Conservation (phyloP, 768 basidiomycete species). For the Antrodiella citrinella region DNA sequence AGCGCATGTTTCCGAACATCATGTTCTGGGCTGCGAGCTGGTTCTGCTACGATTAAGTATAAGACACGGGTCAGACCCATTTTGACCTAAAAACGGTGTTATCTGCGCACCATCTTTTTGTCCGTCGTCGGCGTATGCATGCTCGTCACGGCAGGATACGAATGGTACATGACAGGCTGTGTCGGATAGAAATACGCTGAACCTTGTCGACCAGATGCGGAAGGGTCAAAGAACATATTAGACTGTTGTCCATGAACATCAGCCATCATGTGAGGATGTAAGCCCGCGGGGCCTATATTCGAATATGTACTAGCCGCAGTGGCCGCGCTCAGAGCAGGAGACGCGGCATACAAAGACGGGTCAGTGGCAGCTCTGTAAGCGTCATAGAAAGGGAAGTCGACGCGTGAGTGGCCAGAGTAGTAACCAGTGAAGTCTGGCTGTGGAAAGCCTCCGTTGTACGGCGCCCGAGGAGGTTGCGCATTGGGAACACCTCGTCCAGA, state of each 20-base stretch:
- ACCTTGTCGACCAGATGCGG: constrained; percentile 34
- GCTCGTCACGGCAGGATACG: constrained; percentile 44
- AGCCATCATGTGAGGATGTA: constrained; percentile 34
- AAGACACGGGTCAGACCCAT: constrained; percentile 9
- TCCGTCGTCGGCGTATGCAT: constrained; percentile 35
- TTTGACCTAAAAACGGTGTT: constrained; percentile 46
- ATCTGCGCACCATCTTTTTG: constrained; percentile 39
- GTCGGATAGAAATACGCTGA: constrained; percentile 57
- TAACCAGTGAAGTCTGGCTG: constrained; percentile 54
- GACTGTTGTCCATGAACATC: constrained; percentile 41
- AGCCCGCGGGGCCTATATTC: constrained; percentile 29
- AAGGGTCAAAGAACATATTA: constrained; percentile 53
- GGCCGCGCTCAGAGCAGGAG: constrained; percentile 34
- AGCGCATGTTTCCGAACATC: constrained; percentile 33
- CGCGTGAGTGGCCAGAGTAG: constrained; percentile 42
- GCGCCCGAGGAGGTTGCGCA: constrained; percentile 31
- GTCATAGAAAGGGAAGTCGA: constrained; percentile 46
- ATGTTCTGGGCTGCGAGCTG: constrained; percentile 29
- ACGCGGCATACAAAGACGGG: constrained; percentile 40
- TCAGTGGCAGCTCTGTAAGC: constrained; percentile 45
- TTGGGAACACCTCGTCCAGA: constrained; percentile 33
- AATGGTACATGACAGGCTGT: constrained; percentile 53
- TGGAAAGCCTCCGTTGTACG: constrained; percentile 42
- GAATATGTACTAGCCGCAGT: constrained; percentile 42
- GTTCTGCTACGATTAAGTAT: constrained; percentile 27